These are phyloP conservation scores for Termitomyces sp. DNA, from an alignment of 1,284 basidiomycete species.

Conservation along the genomic window DNA sequence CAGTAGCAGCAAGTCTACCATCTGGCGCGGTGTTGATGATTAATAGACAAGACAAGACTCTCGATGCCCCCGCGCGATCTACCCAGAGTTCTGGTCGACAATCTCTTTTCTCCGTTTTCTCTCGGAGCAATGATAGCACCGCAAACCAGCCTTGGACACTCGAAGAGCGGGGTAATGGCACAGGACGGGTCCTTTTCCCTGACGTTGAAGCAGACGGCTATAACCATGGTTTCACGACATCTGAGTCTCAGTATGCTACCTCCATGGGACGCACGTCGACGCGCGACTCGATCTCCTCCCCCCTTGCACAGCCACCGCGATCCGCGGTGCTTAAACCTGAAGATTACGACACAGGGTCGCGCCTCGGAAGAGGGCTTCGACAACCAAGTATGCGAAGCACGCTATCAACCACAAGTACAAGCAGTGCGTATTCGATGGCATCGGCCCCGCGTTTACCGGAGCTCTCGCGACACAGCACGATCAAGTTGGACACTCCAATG, in stretches of 20 bases:
- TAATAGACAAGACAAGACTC: slow-evolving; percentile 16
- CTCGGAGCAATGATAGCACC: slow-evolving; percentile 13
- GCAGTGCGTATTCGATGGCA: slow-evolving; percentile 19
- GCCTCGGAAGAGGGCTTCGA: not conserved
- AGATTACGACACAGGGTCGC: not conserved
- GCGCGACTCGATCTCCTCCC: slow-evolving; percentile 13
- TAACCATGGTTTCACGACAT: not conserved
- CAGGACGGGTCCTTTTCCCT: slow-evolving; percentile 29
- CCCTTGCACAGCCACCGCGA: slow-evolving; percentile 12
- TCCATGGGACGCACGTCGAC: not conserved
- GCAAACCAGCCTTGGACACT: slow-evolving; percentile 26
- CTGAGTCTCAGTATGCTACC: not conserved
- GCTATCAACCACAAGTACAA: slow-evolving; percentile 15
- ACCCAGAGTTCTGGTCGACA: slow-evolving; percentile 17
- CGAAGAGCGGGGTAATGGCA: slow-evolving; percentile 29
- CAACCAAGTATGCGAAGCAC: slow-evolving; percentile 9
- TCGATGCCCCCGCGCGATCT: slow-evolving; percentile 21
- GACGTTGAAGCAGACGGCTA: slow-evolving; percentile 13
- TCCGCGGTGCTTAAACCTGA: slow-evolving; percentile 10
- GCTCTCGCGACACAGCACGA: slow-evolving; percentile 24
- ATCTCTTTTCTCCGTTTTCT: slow-evolving; percentile 17
- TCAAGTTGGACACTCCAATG: slow-evolving; percentile 13
- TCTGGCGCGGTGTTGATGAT: slow-evolving; percentile 15
- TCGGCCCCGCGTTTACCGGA: slow-evolving; percentile 20
- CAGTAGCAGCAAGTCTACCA: slow-evolving; percentile 30